phyloP scores from a whole-genome alignment of 129 eudicot genomes.

The Logfia minima region DNA sequence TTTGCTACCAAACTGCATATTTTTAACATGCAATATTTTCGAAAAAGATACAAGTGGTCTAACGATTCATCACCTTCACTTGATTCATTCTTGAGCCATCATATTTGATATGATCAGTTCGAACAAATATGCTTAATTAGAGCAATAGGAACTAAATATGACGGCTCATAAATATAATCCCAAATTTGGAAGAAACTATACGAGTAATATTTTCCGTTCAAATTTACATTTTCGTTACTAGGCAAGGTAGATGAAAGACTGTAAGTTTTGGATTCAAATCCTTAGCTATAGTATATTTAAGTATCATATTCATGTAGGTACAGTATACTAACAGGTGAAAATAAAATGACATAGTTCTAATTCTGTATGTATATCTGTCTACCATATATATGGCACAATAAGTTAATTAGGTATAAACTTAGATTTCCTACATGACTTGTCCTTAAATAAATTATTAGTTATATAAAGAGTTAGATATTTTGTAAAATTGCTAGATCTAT shows the following conservation, averaged over 20 bases:
- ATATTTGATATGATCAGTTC: slow-evolving; percentile 14
- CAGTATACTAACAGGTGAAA: slow-evolving; percentile 7
- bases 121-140: neutral
- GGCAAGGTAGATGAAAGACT: slow-evolving; percentile 27
- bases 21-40: slow-evolving; percentile 19
- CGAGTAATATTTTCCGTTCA: neutral
- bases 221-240: slow-evolving; percentile 5
- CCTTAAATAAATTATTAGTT: neutral
- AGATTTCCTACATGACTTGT: neutral
- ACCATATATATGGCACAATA: neutral
- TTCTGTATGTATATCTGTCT: slow-evolving; percentile 18
- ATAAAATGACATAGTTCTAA: neutral
- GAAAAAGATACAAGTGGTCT: neutral
- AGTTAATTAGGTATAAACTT: neutral
- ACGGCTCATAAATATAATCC: neutral
- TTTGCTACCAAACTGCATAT: neutral
- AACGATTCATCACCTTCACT: slow-evolving; percentile 10
- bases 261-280: slow-evolving; percentile 23
- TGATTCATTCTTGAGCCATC: neutral
- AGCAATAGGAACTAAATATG: slow-evolving; percentile 7
- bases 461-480: neutral
- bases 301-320: slow-evolving; percentile 35
- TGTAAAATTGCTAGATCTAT: slow-evolving; percentile 22
- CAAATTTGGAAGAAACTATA: slow-evolving; percentile 7
- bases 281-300: slow-evolving; percentile 24